Base-by-base conservation (phyloP, 768 basidiomycete species). In the Russula emetica region DNA sequence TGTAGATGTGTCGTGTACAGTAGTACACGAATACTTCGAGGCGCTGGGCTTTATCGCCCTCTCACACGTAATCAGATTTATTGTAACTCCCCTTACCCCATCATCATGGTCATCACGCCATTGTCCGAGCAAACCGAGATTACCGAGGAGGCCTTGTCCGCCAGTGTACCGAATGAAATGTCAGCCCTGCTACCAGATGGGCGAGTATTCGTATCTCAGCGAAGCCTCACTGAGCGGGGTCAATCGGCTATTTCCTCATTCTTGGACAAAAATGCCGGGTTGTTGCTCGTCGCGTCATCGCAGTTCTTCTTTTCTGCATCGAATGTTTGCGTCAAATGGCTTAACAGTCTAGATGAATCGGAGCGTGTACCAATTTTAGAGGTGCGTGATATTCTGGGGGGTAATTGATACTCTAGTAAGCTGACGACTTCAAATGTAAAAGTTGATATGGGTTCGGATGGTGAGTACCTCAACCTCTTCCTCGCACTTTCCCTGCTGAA, bases 241-340 rank as follows among this genome's bases (percentile, higher is more conserved):
- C 26, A 40, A 20, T 40, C 18, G 11, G 30, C 42, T 6, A 7
- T 61, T 8, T 63, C 55, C 18, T 47, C 36, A 2, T 54, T 67
- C 28, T 13, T 73, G 26, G 54, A 69, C 42, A 71, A 64, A 51
- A 88, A 90, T 72, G 72, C 76, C 4, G 88, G 88, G 13, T 73
- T 91, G 58, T 71, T 88, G 36, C 76, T 88, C 18, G 80, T 90
- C 18, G 79, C 79, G 5, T 73, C 75, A 2, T 72, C 86, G 11
- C 85, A 88, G 70, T 75, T 84, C 14, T 85, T 85, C 73, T 80
- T 86, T 42, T 78, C 85, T 10, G 70, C 80, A 26, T 85, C 86
- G 79, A 84, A 84, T 56, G 74, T 85, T 4, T 74, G 80, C 8
- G 87, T 90, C 44, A 89, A 90, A 74, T 78, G 76, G 63, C 73